These are phyloP conservation scores for Clitocybe nebularis DNA, from an alignment of 1,284 basidiomycete genomes.

Conservation along the genomic window DNA sequence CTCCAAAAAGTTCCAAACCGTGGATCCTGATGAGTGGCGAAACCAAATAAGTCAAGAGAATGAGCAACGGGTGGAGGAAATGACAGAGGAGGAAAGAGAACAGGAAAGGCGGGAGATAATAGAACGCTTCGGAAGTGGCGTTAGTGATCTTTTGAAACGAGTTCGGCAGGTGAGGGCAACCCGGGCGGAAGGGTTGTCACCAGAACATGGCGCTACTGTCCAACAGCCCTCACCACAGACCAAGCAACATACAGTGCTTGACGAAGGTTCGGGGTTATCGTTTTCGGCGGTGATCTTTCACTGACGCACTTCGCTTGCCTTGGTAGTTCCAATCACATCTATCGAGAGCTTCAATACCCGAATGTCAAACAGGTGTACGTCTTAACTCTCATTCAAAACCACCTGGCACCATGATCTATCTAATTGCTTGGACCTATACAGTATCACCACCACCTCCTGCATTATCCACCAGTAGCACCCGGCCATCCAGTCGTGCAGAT, in stretches of 20 bases:
- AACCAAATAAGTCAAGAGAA: conserved; percentile 53
- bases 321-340: conserved; percentile 23
- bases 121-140: conserved; percentile 60
- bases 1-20: conserved; percentile 1
- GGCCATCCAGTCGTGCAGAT: conserved; percentile 41
- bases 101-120: conserved; percentile 60
- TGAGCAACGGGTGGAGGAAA: conserved; percentile 44
- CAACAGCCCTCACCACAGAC: too few relatives aligned
- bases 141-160: conserved; percentile 57
- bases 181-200: conserved; percentile 13
- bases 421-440: conserved; percentile 11
- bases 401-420: neutral
- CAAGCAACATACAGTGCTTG: too few relatives aligned
- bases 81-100: conserved; percentile 57
- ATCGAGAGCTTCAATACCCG: conserved; percentile 14
- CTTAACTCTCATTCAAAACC: neutral
- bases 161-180: conserved; percentile 45
- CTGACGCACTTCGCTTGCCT: conserved; percentile 3
- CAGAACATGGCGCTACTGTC: too few relatives aligned
- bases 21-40: conserved; percentile 33
- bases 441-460: conserved; percentile 35
- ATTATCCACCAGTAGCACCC: conserved; percentile 32
- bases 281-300: neutral
- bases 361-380: conserved; percentile 24
- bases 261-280: conserved; percentile 16